These are phyloP conservation scores for Thuja plicata DNA, from an alignment of 83 land plant species.

Conservation along the genomic window DNA sequence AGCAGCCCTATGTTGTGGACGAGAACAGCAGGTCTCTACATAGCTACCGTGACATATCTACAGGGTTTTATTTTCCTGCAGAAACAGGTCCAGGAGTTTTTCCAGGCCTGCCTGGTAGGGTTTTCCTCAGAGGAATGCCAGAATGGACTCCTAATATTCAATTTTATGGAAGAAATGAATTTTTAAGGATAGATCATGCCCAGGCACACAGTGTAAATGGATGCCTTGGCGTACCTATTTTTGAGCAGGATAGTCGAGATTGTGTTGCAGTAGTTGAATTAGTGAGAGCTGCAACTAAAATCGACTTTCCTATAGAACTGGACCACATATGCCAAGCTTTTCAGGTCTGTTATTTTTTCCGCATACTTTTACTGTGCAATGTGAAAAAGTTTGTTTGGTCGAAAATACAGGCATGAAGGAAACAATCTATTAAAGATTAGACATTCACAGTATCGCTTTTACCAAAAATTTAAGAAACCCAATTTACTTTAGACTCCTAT, in stretches of 20 bases:
- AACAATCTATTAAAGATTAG: background rate
- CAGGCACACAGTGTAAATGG: conserved; percentile 38
- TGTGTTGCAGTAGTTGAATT: conserved; percentile 54
- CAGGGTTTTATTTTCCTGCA: conserved; percentile 26
- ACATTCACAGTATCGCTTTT: background rate
- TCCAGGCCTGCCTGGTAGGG: conserved; percentile 55
- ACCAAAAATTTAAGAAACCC: background rate
- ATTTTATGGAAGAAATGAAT: conserved; percentile 37
- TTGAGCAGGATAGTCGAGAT: conserved; percentile 20
- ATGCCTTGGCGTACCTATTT: conserved; percentile 49
- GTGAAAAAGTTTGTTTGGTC: background rate
- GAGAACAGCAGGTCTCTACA: background rate
- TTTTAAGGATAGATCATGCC: conserved; percentile 37
- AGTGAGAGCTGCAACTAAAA: conserved; percentile 26
- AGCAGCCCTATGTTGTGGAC: conserved; percentile 28
- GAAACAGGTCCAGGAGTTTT: conserved; percentile 16
- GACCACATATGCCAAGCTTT: conserved; percentile 48
- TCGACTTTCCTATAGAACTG: conserved; percentile 36
- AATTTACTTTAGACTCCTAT: background rate
- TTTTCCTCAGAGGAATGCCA: conserved; percentile 36
- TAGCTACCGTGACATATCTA: conserved; percentile 27
- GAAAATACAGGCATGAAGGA: background rate
- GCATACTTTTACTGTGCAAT: background rate
- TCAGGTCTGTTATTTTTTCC: conserved; percentile 25
- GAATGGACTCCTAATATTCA: conserved; percentile 60